These are phyloP conservation scores for Penicillium goetzii DNA, from an alignment of 495 filamentous ascomycete genomes.

Conservation along the genomic window DNA sequence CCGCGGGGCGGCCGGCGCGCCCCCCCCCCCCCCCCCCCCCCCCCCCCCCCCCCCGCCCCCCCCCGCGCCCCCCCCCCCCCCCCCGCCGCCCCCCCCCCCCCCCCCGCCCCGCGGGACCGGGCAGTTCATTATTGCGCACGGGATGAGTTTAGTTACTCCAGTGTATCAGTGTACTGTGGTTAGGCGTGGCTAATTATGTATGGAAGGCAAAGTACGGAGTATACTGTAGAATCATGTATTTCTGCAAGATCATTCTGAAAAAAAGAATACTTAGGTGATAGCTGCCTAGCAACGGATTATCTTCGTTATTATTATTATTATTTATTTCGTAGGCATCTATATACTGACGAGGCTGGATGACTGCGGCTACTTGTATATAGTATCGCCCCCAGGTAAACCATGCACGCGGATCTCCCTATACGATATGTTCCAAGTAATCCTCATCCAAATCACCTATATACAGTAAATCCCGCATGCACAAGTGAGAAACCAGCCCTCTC, in stretches of 20 bases:
- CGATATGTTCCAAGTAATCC: not conserved
- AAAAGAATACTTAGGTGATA: not conserved
- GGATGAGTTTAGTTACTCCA: no score
- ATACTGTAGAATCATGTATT: not conserved
- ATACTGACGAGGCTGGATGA: not conserved
- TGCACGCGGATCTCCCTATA: no score
- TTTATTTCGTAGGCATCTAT: not conserved
- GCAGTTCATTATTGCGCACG: slow-evolving; percentile 23
- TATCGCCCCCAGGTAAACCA: no score
- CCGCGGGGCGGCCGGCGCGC: no score
- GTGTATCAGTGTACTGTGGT: no score
- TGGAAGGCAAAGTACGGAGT: not conserved
- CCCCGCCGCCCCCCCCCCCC: no score
- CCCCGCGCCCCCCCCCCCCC: no score
- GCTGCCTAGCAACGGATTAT: slow-evolving; percentile 1
- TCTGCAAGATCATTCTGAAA: not conserved
- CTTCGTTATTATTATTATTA: not conserved
- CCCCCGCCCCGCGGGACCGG: no score
- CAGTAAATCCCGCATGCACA: not conserved
- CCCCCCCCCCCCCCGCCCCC: no score
- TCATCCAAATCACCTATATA: not conserved
- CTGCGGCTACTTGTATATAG: not conserved
- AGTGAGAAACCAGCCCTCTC: not conserved
- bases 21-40: no score
- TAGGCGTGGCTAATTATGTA: not conserved